A percentile compares a stretch with the other conserved stretches of the same genome.
phyloP scores from a whole-genome alignment of 2,329 filamentous ascomycete genomes.

The Apiospora arundinis region DNA sequence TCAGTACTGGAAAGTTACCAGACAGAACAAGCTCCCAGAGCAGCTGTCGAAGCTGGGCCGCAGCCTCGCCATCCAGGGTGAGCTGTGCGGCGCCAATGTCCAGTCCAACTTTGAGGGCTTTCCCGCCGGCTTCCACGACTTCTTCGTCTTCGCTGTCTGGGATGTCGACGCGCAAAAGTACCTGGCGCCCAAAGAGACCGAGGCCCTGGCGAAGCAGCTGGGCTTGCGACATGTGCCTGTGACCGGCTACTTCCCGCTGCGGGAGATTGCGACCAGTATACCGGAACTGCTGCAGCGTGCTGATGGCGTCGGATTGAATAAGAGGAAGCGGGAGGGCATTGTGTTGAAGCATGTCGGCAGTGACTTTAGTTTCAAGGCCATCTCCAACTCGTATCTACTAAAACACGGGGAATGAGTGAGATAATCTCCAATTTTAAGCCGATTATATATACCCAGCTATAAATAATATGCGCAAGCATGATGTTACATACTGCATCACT shows the following conservation, averaged over 20 bases:
- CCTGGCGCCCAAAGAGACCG: slow-evolving; percentile 36
- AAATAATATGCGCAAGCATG: no score
- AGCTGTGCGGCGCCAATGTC: slow-evolving; percentile 39
- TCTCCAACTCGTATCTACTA: slow-evolving; percentile 27
- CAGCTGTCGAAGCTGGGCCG: slow-evolving; percentile 31
- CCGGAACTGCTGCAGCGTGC: slow-evolving; percentile 20
- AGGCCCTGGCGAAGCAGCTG: slow-evolving; percentile 35
- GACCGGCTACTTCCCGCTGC: slow-evolving; percentile 20
- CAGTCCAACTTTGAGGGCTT: slow-evolving; percentile 39
- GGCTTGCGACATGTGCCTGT: slow-evolving; percentile 41
- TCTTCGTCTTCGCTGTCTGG: slow-evolving; percentile 43
- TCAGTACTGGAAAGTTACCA: slow-evolving; percentile 35
- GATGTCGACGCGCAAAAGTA: slow-evolving; percentile 40
- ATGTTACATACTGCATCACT: not conserved
- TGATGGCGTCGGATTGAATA: slow-evolving; percentile 22
- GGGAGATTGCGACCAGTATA: slow-evolving; percentile 19
- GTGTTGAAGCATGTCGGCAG: slow-evolving; percentile 24
- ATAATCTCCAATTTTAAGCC: not conserved
- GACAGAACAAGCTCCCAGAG: slow-evolving; percentile 30
- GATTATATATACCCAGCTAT: not conserved
- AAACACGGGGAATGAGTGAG: slow-evolving; percentile 23
- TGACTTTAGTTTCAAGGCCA: slow-evolving; percentile 26
- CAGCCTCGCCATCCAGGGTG: slow-evolving; percentile 40
- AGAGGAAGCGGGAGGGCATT: slow-evolving; percentile 25
- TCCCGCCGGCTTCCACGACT: slow-evolving; percentile 32